phyloP scores from a whole-genome alignment of 495 filamentous ascomycete genomes.

The Chaetomium cochliodes region DNA sequence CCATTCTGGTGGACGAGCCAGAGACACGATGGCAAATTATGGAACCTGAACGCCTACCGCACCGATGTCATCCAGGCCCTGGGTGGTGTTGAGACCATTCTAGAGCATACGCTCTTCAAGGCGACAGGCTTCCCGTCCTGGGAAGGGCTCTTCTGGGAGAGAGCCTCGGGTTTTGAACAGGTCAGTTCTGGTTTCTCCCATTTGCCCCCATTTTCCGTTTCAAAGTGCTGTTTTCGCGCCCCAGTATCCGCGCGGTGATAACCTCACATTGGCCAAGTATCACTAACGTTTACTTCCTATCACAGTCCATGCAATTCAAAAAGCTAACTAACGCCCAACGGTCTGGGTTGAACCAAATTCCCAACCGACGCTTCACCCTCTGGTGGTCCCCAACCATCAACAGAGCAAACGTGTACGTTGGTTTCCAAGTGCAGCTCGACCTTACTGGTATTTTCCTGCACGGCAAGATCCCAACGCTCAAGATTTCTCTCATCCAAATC shows the following conservation, averaged over 20 bases:
- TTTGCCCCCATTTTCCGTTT: background rate
- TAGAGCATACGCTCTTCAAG: constrained; percentile 98
- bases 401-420: constrained; percentile 78
- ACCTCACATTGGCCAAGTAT: background rate
- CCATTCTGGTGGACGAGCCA: constrained; percentile 99
- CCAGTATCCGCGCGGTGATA: background rate
- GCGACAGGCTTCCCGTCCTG: constrained; percentile 98
- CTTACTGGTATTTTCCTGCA: constrained; percentile 99
- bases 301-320: constrained; percentile 86
- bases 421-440: constrained; percentile 99
- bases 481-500: constrained; percentile 98
- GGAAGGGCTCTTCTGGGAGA: constrained; percentile 99
- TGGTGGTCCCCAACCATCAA: constrained; percentile 94
- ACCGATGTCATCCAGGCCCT: constrained; percentile 98
- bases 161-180: constrained; percentile 71
- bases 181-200: background rate
- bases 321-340: constrained; percentile 98
- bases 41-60: constrained; percentile 97
- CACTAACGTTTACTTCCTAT: background rate
- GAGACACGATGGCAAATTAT: constrained; percentile 95
- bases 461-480: constrained; percentile 97
- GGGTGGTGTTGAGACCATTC: constrained; percentile 98
- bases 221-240: background rate
- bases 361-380: constrained; percentile 97
- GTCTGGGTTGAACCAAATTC: constrained; percentile 98